Conservation (phyloP, 1,284 basidiomycete genomes). For the Leccinum solheimii region DNA sequence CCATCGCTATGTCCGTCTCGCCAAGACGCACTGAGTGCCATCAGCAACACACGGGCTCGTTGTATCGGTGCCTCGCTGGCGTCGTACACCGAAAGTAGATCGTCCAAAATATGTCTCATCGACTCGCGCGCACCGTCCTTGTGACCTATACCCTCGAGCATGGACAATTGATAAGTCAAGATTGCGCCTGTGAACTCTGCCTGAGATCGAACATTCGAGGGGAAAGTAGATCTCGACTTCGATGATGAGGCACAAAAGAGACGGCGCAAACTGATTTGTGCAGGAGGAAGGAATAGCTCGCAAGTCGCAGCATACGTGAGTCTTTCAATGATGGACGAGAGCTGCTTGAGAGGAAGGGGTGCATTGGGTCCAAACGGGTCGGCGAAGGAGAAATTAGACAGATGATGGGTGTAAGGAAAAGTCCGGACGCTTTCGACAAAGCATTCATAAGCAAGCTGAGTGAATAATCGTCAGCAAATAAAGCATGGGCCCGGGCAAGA, state of each 20-base stretch:
- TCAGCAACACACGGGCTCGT: conserved; percentile 52
- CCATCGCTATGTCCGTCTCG: conserved; percentile 35
- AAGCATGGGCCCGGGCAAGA: not conserved
- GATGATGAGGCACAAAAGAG: not conserved
- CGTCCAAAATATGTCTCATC: conserved; percentile 45
- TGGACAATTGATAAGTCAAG: conserved; percentile 59
- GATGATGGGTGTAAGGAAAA: conserved; percentile 50
- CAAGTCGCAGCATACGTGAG: conserved; percentile 63
- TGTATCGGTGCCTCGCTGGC: conserved; percentile 49
- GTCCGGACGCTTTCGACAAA: conserved; percentile 53
- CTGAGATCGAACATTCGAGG: conserved; percentile 15
- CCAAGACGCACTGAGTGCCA: conserved; percentile 55
- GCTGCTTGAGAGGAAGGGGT: conserved; percentile 48
- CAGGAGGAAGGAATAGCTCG: conserved; percentile 56
- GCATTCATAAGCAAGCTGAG: conserved; percentile 59
- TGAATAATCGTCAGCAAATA: conserved; percentile 10
- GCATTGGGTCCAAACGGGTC: conserved; percentile 34
- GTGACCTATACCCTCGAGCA: conserved; percentile 54
- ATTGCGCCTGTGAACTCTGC: conserved; percentile 49
- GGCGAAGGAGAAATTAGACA: conserved; percentile 29
- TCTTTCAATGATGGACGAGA: conserved; percentile 60
- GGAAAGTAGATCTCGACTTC: conserved; percentile 16
- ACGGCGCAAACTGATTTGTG: conserved; percentile 36
- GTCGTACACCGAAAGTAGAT: conserved; percentile 52
- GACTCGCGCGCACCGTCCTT: conserved; percentile 52